These are phyloP conservation scores for Saccharomycopsis fibuligera DNA, from an alignment of 805 yeast species.

Conservation along the genomic window DNA sequence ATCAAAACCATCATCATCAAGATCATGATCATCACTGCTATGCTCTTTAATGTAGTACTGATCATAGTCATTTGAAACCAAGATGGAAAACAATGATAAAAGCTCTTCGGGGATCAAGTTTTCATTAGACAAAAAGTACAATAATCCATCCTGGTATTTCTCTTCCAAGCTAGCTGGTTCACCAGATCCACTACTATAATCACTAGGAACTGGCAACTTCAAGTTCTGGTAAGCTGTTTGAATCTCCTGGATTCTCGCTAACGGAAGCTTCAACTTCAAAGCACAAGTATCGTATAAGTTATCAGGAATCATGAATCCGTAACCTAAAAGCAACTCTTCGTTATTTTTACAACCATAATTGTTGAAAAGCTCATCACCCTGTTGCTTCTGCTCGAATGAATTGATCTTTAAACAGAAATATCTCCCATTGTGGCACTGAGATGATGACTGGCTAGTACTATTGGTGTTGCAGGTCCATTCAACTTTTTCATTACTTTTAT, in stretches of 20 bases:
- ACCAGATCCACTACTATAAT: slow-evolving; percentile 20
- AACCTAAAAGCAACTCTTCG: slow-evolving; percentile 73
- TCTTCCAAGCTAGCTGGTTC: slow-evolving; percentile 31
- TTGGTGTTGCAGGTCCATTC: slow-evolving; percentile 43
- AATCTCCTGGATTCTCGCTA: slow-evolving; percentile 27
- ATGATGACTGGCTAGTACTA: background rate
- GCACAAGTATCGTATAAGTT: slow-evolving; percentile 56
- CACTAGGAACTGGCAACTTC: slow-evolving; percentile 20
- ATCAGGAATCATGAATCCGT: slow-evolving; percentile 63
- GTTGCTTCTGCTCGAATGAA: slow-evolving; percentile 8
- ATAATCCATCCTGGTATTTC: slow-evolving; percentile 15
- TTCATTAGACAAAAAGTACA: slow-evolving; percentile 12
- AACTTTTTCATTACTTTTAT: slow-evolving; percentile 52
- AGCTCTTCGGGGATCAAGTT: slow-evolving; percentile 26
- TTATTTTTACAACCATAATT: slow-evolving; percentile 88
- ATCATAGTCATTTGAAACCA: slow-evolving; percentile 36
- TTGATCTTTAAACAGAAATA: slow-evolving; percentile 11
- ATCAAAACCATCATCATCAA: slow-evolving; percentile 26
- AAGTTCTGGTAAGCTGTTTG: slow-evolving; percentile 28
- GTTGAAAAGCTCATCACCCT: slow-evolving; percentile 55
- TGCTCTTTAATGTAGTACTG: slow-evolving; percentile 33
- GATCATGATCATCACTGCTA: slow-evolving; percentile 33
- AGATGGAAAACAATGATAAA: slow-evolving; percentile 23
- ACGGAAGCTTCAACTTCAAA: slow-evolving; percentile 52
- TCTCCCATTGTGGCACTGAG: slow-evolving; percentile 20